Base-by-base conservation (phyloP, 768 basidiomycete species). In the Rubroboletus satanas region DNA sequence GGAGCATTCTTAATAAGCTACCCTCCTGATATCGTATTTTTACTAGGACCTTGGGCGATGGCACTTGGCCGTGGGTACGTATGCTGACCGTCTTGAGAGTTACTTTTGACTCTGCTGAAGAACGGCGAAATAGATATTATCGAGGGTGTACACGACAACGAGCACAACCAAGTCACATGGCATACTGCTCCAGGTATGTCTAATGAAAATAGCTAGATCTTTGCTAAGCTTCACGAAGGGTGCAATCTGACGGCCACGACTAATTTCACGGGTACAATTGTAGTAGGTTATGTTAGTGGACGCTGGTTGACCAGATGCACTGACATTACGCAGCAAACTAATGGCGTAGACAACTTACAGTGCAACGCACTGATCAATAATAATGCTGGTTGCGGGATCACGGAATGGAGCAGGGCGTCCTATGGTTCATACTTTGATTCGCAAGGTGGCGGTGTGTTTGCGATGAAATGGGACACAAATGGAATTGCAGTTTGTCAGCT, bases 131-230 rank as follows among this genome's bases (percentile, higher is more conserved):
- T 92, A 55, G 89, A 91, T 68, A 86, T 91, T 29, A 83, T 90
- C 31, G 89, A 90, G 69, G 90, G 90, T 14, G 90, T 92, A 6
- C 90, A 92, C 59, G 88, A 89, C 65, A 88, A 90, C 56, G 75
- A 85, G 64, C 88, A 91, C 62, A 91, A 92, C 60, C 90, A 92
- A 71, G 85, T 92, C 17, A 85, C 88, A 31, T 90, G 83, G 82
- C 88, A 90, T 66, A 88, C 87, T 26, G 78, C 74, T 49, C 77
- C 83, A 54, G 85, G 85, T 83, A 60, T 45, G 52, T 57, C 23
- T 29, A 31, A 5, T 18, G 32, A 39, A 32, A n/a, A 29, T 15
- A 49, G 23, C 3, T 6, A 31, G 15, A 21, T 41, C 14, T 45
- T 33, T 54, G 12, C 42, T 63, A 35, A 60, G 21, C 36, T 42